Conservation (phyloP, 169 alveolate species). For the Eimeria brunetti region DNA sequence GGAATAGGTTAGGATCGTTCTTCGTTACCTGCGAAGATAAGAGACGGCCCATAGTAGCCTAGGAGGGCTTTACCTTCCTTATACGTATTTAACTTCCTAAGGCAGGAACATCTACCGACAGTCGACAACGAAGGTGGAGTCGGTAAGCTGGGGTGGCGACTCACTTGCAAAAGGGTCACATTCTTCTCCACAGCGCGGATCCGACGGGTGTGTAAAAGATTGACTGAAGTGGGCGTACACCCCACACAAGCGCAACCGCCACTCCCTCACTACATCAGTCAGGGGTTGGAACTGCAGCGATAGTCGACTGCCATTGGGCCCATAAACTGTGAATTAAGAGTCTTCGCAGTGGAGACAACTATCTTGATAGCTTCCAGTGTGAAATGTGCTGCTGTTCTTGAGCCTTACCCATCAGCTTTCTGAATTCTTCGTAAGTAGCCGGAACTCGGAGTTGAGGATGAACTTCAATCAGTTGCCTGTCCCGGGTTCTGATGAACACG, state of each 20-base stretch:
- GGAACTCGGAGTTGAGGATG: constrained; percentile 89
- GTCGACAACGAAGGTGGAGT: not conserved
- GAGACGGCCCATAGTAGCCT: not conserved
- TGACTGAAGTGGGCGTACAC: constrained; percentile 17
- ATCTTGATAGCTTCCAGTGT: not conserved
- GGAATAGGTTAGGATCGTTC: constrained; percentile 41
- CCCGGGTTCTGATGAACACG: constrained; percentile 87
- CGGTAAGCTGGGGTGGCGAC: not conserved
- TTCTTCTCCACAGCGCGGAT: constrained; percentile 71
- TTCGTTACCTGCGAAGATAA: constrained; percentile 37
- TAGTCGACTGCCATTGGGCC: not conserved
- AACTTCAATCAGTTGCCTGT: constrained; percentile 86
- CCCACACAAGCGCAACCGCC: not conserved
- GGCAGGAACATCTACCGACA: not conserved
- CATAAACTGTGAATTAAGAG: not conserved
- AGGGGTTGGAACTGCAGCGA: not conserved
- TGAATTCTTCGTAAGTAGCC: constrained; percentile 85
- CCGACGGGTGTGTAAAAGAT: constrained; percentile 75
- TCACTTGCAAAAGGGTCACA: constrained; percentile 68
- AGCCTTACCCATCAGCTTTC: constrained; percentile 77
- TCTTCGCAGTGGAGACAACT: not conserved
- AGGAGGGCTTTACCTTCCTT: not conserved
- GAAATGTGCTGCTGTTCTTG: not conserved
- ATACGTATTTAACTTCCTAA: not conserved
- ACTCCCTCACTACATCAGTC: not conserved